Percentiles rank a stretch among this genome's conserved stretches.
phyloP scores from a whole-genome alignment of 352 stramenopile species.

The Pythium plurisporium region DNA sequence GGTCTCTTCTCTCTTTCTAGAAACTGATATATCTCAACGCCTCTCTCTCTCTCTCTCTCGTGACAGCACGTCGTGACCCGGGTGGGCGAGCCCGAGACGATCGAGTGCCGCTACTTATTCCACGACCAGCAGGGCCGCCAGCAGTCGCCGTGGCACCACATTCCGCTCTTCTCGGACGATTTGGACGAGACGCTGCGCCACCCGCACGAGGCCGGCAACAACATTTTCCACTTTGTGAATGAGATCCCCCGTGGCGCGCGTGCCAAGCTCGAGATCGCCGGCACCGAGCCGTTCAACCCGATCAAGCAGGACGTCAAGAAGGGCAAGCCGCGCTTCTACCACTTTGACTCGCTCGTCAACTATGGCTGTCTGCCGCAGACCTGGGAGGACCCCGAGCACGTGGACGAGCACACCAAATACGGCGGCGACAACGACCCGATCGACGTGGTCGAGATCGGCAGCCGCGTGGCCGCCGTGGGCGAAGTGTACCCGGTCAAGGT shows the following conservation, averaged over 20 bases:
- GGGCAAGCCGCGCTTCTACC: slow-evolving; percentile 90
- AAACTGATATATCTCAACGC: not conserved
- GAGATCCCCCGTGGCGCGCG: slow-evolving; percentile 89
- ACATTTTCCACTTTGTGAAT: slow-evolving; percentile 91
- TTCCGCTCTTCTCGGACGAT: slow-evolving; percentile 73
- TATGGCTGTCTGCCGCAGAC: slow-evolving; percentile 99
- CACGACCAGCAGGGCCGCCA: slow-evolving; percentile 64
- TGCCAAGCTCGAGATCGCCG: slow-evolving; percentile 94
- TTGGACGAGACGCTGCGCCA: slow-evolving; percentile 25
- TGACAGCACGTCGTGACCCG: slow-evolving; percentile 63
- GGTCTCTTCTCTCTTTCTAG: not conserved
- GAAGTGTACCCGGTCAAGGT: slow-evolving; percentile 96
- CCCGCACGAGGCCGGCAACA: slow-evolving; percentile 30
- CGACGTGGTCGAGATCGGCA: slow-evolving; percentile 98
- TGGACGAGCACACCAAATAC: slow-evolving; percentile 91
- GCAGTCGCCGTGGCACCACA: slow-evolving; percentile 92
- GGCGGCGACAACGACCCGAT: slow-evolving; percentile 98
- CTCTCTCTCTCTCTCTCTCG: not conserved
- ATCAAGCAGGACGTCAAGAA: slow-evolving; percentile 99
- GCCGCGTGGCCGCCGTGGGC: slow-evolving; percentile 82
- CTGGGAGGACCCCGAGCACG: slow-evolving; percentile 97
- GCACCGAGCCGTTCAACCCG: slow-evolving; percentile 88
- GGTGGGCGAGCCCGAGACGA: slow-evolving; percentile 52
- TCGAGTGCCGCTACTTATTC: slow-evolving; percentile 83
- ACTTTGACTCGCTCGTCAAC: slow-evolving; percentile 90